These are phyloP conservation scores for Tuber brumale DNA, from an alignment of 495 filamentous ascomycete genomes.

Conservation along the genomic window DNA sequence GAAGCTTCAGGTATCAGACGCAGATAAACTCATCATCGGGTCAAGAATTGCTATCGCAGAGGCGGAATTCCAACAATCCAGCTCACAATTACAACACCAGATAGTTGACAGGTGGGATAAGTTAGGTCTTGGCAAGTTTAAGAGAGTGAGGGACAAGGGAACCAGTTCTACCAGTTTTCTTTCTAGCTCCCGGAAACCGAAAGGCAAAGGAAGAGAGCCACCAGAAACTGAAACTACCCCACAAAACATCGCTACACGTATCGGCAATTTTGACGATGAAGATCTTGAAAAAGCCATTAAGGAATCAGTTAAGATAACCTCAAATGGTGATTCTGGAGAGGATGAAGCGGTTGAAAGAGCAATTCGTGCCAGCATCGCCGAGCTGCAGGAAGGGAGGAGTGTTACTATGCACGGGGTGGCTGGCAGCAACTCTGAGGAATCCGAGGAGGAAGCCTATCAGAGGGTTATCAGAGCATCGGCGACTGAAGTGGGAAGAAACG, in stretches of 20 bases:
- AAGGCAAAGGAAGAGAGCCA: not conserved
- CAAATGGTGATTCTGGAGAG: constrained; percentile 58
- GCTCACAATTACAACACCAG: constrained; percentile 10
- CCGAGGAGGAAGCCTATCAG: constrained; percentile 42
- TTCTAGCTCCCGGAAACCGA: not conserved
- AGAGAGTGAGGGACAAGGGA: constrained; percentile 5
- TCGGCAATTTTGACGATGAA: constrained; percentile 41
- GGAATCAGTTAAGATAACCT: constrained; percentile 61
- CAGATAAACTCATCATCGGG: constrained; percentile 27
- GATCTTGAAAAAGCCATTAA: constrained; percentile 66
- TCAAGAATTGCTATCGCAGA: constrained; percentile 29
- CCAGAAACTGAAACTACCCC: not conserved
- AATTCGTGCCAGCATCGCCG: constrained; percentile 59
- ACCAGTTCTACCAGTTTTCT: not conserved
- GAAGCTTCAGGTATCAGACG: constrained; percentile 44
- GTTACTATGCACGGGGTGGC: constrained; percentile 23
- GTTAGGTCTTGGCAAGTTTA: constrained; percentile 50
- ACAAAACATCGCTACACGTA: not conserved
- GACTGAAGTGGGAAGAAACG: constrained; percentile 12
- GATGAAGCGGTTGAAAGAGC: constrained; percentile 62
- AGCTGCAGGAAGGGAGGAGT: constrained; percentile 47
- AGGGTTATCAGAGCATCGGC: constrained; percentile 40
- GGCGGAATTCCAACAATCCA: constrained; percentile 22
- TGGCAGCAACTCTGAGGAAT: constrained; percentile 37
- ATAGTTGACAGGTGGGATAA: constrained; percentile 45